phyloP scores from a whole-genome alignment of 768 basidiomycete species.

The Suillus brevipes region DNA sequence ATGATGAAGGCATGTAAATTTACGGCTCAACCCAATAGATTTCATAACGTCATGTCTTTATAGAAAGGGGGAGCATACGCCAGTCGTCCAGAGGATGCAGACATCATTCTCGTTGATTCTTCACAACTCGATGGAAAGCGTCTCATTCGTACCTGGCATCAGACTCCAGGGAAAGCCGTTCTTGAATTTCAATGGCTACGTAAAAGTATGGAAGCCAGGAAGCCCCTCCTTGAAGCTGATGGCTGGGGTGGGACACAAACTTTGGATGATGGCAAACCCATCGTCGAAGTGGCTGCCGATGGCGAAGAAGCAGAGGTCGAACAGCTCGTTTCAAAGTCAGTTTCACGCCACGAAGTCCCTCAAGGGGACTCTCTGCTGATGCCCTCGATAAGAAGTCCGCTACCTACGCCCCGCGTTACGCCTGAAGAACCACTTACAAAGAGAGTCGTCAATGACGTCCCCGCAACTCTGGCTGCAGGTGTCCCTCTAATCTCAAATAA shows the following conservation, averaged over 20 bases:
- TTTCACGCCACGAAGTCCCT: slow-evolving; percentile 16
- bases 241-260: slow-evolving; percentile 50
- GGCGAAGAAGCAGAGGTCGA: slow-evolving; percentile 42
- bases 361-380: slow-evolving; percentile 19
- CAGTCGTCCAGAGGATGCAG: slow-evolving; percentile 50
- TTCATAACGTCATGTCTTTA: slow-evolving; percentile 9
- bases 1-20: slow-evolving; percentile 42
- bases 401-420: slow-evolving; percentile 63
- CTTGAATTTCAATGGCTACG: slow-evolving; percentile 56
- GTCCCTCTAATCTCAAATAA: background rate
- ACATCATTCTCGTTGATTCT: slow-evolving; percentile 61
- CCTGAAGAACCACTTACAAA: slow-evolving; percentile 39
- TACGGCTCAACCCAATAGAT: slow-evolving; percentile 2
- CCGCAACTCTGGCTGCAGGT: slow-evolving; percentile 7
- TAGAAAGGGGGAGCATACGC: slow-evolving; percentile 60
- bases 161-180: slow-evolving; percentile 48
- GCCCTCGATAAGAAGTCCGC: slow-evolving; percentile 47
- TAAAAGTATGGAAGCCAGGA: slow-evolving; percentile 43
- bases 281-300: slow-evolving; percentile 32
- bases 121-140: slow-evolving; percentile 50
- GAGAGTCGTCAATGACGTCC: slow-evolving; percentile 7
- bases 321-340: slow-evolving; percentile 45
- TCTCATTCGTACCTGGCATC: slow-evolving; percentile 60
- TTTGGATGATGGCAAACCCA: slow-evolving; percentile 34
- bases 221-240: slow-evolving; percentile 47